Percentiles rank a stretch among this genome's conserved stretches.
Conservation (phyloP, 208 protist genomes). For the Wallacemonas sp. region DNA sequence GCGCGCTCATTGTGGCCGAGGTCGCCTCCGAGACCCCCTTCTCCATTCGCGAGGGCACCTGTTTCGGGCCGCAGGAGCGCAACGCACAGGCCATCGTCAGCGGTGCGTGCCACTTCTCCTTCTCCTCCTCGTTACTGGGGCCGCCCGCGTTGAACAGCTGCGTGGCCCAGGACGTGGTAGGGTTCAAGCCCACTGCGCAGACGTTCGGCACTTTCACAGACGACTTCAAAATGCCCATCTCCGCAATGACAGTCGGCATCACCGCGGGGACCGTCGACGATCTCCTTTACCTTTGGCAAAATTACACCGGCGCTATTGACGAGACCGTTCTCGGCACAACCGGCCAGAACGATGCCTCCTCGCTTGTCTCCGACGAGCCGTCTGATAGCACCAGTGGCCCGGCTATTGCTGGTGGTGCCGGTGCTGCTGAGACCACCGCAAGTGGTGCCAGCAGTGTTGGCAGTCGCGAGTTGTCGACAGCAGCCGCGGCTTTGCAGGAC, state of each 20-base stretch:
- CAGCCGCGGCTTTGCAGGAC: no score
- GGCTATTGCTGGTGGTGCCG: no score
- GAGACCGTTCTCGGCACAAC: conserved; percentile 27
- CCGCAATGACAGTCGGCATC: conserved; percentile 81
- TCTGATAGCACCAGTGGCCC: no score
- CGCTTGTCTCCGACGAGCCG: neutral
- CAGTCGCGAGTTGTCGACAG: no score
- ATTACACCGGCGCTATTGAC: conserved; percentile 80
- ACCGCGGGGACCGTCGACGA: conserved; percentile 76
- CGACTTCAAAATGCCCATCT: conserved; percentile 53
- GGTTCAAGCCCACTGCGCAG: conserved; percentile 89
- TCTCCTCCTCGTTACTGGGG: conserved; percentile 71
- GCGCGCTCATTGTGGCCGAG: conserved; percentile 80
- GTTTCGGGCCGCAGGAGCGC: conserved; percentile 55
- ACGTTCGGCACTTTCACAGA: conserved; percentile 85
- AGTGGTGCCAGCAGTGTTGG: no score
- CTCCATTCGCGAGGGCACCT: conserved; percentile 59
- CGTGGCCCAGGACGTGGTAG: conserved; percentile 66
- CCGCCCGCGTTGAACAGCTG: conserved; percentile 64
- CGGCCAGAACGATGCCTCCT: conserved; percentile 22
- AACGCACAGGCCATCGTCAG: conserved; percentile 46
- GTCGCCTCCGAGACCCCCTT: conserved; percentile 69
- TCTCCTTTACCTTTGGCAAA: conserved; percentile 83
- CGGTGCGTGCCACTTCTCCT: conserved; percentile 76
- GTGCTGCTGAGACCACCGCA: no score